Evolutionary conservation across 257 asterid genomes (phyloP), one percentile per base, ranked within the genome.

Genomic region (Thymus mandschuricus): DNA sequence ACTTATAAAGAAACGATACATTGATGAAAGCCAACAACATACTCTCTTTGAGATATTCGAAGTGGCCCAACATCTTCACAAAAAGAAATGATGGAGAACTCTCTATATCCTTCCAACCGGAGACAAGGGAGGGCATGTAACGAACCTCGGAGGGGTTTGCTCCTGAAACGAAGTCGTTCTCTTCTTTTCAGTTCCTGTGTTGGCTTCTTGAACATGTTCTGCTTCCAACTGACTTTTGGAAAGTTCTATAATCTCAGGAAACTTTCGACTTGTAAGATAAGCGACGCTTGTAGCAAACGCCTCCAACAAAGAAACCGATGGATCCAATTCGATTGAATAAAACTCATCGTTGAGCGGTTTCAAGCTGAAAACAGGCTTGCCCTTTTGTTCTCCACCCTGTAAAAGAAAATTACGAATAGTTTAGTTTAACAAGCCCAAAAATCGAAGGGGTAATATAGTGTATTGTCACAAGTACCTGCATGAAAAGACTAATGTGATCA

Each of bases 201-300:
- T 7, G 62, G 49, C 49, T 60, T 83, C 92, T 9, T 52, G 58
- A 56, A 70, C 54, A 34, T 45, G 15, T 21, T 70, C 81, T 52
- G 70, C 65, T 48, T 67, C 81, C 10, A 75, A 64, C 51, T 13
- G 74, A 64, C 58, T 66, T 51, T 76, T 65, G 44, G 40, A 6
- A 38, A 38, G 1, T 11, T 79, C 86, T 35, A 87, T 66, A 45
- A 87, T 75, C 66, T 78, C 86, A 31, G 86, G 82, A 63, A 83
- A 80, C 59, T 81, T 84, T 62, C 41, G 79, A 66, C 88, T 77
- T 50, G 89, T 86, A 49, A 95, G 21, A 66, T 83, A 69, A 0
- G 99, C 88, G 31, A 95, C 98, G 5, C 88, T 89, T 11, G 86
- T 82, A 48, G 96, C 85, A 79, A 95, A 95, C 34, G 96, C 98